Base-by-base conservation (phyloP, 768 basidiomycete species). In the Calvatia gigantea region DNA sequence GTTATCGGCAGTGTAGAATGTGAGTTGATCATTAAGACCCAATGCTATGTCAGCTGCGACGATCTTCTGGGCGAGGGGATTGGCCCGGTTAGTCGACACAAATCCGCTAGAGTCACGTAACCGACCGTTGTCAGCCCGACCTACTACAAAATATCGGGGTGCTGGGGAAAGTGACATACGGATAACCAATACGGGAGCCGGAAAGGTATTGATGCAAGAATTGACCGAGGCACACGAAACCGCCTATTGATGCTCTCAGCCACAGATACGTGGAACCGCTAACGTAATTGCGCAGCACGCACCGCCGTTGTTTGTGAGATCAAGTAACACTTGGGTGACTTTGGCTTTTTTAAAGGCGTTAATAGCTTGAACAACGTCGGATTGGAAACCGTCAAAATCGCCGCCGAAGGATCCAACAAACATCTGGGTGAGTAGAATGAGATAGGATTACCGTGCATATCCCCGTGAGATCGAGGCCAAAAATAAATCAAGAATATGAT, bases 261-360 rank as follows among this genome's bases (percentile, higher is more conserved):
- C 37, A 39, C 38, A 6, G 17, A 41, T 29, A 57, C 23, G 48
- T 29, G 33, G 32, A 17, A 44, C 23, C 27, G 28, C 21, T 6
- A 28, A n/a, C 12, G 27, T 25, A 35, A 17, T 25, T 42, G 8
- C 12, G 14, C 35, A n/a, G n/a, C n/a, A 56, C 75, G n/a, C 42
- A 78, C 84, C 85, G 53, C 79, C 80, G 59, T 87, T 87, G 64
- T 85, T 81, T 11, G 80, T 79, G 31, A 85, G 63, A 63, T 86
- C 85, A 37, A 87, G 73, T 21, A 86, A 59, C 9, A 86, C 65
- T 29, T 73, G 75, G 0, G 72, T 77, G 9, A 83, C 79, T 3
- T 79, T 80, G 1, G 75, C 72, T 0, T 64, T 58, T 58, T 82
- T 66, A 70, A 86, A 81, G 3, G 73, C 62, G 1, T 60, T 60